phyloP scores from a whole-genome alignment of 1,284 basidiomycete genomes.

The Malassezia equina region DNA sequence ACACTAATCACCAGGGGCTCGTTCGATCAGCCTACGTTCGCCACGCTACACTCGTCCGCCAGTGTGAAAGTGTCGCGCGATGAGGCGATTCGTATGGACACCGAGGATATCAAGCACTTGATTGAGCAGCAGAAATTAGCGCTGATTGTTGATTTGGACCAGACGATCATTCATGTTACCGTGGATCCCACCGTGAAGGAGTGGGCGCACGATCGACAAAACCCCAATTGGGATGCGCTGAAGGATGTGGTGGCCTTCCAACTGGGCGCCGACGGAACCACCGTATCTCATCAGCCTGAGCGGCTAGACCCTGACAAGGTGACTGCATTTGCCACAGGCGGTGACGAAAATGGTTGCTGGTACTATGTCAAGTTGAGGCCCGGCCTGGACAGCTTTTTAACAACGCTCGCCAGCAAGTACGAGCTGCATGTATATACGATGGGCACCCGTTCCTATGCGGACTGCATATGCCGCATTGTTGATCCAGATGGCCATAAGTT shows the following conservation, averaged over 20 bases:
- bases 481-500: constrained; percentile 80
- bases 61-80: constrained; percentile 38
- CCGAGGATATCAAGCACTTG: constrained; percentile 67
- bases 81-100: constrained; percentile 78
- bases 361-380: constrained; percentile 93
- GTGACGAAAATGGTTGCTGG: constrained; percentile 58
- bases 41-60: constrained; percentile 39
- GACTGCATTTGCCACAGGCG: constrained; percentile 6
- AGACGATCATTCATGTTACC: constrained; percentile 96
- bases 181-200: constrained; percentile 96
- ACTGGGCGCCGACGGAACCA: constrained; percentile 66
- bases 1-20: background rate
- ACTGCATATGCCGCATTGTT: constrained; percentile 83
- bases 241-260: constrained; percentile 75
- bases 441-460: constrained; percentile 93
- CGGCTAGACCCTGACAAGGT: constrained; percentile 27
- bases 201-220: constrained; percentile 75
- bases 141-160: constrained; percentile 94
- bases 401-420: constrained; percentile 64
- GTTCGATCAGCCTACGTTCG: constrained; percentile 19
- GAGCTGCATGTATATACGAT: constrained; percentile 99
- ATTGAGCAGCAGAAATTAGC: constrained; percentile 69
- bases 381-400: constrained; percentile 70
- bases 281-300: constrained; percentile 11
- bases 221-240: constrained; percentile 79